Conservation (phyloP, 2,329 filamentous ascomycete genomes). For the Hypomyces perniciosus region DNA sequence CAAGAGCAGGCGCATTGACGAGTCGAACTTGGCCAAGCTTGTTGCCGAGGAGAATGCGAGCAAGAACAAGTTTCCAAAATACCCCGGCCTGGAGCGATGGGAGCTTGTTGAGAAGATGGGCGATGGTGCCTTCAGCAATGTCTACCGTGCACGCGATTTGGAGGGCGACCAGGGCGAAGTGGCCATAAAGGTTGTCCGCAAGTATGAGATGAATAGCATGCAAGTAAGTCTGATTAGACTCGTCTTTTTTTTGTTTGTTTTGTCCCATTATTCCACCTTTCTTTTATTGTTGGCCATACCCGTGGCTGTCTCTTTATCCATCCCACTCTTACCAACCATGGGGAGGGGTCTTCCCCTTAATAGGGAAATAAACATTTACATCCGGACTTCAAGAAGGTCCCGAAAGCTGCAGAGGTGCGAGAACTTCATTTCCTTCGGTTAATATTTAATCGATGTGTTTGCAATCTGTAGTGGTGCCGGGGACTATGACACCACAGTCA, state of each 20-base stretch:
- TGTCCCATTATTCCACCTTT: constrained; percentile 8
- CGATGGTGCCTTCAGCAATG: constrained; percentile 97
- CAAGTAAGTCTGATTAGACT: constrained; percentile 66
- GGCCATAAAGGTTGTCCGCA: constrained; percentile 97
- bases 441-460: constrained; percentile 19
- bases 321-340: constrained; percentile 47
- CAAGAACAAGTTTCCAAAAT: constrained; percentile 73
- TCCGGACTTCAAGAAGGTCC: constrained; percentile 91
- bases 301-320: constrained; percentile 14
- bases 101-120: constrained; percentile 94
- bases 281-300: constrained; percentile 16
- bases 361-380: constrained; percentile 92
- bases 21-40: constrained; percentile 73
- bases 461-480: constrained; percentile 5
- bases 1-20: constrained; percentile 39
- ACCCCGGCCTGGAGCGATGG: constrained; percentile 54
- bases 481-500: constrained; percentile 10
- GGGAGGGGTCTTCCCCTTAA: constrained; percentile 33
- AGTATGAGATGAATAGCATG: constrained; percentile 97
- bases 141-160: constrained; percentile 79
- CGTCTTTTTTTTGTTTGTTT: constrained; percentile 19
- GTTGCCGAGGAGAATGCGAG: constrained; percentile 87
- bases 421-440: constrained; percentile 33
- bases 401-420: constrained; percentile 96
- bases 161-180: constrained; percentile 70